Evolutionary conservation across 192 early-diverging fungal species (phyloP), one percentile per base, ranked within the genome.

Genomic region (Radiomyces spectabilis): DNA sequence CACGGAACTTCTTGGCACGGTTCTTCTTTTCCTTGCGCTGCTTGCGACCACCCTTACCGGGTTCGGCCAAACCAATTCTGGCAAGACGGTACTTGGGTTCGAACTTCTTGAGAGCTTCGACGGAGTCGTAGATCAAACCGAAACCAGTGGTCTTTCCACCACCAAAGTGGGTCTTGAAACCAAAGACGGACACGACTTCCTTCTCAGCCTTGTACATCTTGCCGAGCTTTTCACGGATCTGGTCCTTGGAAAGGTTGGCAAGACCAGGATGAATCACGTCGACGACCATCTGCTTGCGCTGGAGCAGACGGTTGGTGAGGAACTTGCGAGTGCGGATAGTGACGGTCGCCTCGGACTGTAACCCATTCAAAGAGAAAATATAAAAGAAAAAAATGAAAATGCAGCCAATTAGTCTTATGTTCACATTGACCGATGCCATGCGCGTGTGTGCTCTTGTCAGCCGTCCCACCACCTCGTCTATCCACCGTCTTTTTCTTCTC

Each of bases 21-120:
- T 98, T 98, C 87, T 95, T 95, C 75, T 87, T 84, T 76, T 98
- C 93, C 91, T 95, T 98, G 73, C 92, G 88, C 79, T 98, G 96
- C 85, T 96, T 98, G 78, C 90, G 89, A 55, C 91, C 83, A 54
- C 78, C 79, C 70, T 82, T 85, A 66, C 73, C 64, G 63, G 73
- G 57, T 68, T 81, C 85, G 59, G 73, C 82, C 53, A 89, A 68
- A 59, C 77, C 77, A 64, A 60, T 49, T 29, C 60, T 41, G 43
- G 86, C 81, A 55, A 94, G 84, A 64, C 95, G 84, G 87, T 89
- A 90, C 84, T 97, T 98, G 72, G 95, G 95, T 85, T 98, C 95
- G 70, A 97, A 91, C 86, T 95, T 96, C 89, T 94, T 95, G 68
- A 85, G 85, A 58, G 90, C 71, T 57, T 95, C 93, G 65, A 95